A percentile compares a stretch with the other conserved stretches of the same genome.
These are phyloP conservation scores for Hericium erinaceus DNA, from an alignment of 768 basidiomycete species.

Conservation along the genomic window DNA sequence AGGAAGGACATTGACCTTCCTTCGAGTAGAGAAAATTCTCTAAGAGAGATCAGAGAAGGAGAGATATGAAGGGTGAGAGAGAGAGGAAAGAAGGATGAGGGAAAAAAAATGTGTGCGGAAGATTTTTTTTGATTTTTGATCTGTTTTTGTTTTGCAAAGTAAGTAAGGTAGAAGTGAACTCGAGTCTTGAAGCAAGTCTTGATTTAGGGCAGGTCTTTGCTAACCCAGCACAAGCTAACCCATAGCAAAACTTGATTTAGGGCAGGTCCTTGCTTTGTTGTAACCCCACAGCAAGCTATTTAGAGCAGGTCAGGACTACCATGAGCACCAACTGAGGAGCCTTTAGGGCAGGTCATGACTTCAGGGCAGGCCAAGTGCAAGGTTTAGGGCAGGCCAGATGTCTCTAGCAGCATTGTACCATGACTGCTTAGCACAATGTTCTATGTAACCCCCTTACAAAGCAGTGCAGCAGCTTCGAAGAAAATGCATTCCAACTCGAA, in stretches of 20 bases:
- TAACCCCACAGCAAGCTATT: not conserved
- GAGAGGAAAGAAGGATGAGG: not conserved
- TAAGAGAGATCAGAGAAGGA: constrained; percentile 1
- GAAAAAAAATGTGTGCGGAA: not conserved
- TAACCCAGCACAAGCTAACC: not conserved
- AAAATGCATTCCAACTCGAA: too few relatives aligned
- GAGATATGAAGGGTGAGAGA: not conserved
- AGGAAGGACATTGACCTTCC: not conserved
- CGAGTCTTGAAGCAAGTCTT: too few relatives aligned
- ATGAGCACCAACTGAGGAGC: not conserved
- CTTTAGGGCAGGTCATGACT: not conserved
- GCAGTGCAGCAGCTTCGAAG: too few relatives aligned
- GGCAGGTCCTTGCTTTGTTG: not conserved
- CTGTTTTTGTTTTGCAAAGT: too few relatives aligned
- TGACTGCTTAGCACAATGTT: too few relatives aligned
- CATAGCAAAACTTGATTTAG: not conserved
- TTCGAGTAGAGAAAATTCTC: constrained; percentile 4
- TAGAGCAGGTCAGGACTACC: not conserved
- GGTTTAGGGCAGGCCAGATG: not conserved
- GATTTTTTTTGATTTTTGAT: too few relatives aligned
- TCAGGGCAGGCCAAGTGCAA: not conserved
- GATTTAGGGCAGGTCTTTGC: too few relatives aligned
- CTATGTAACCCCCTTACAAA: too few relatives aligned
- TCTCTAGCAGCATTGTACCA: too few relatives aligned
- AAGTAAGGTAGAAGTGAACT: too few relatives aligned